Base-by-base conservation (phyloP, 1,139 yeast genomes). In the Debaryomycetaceae sp. region DNA sequence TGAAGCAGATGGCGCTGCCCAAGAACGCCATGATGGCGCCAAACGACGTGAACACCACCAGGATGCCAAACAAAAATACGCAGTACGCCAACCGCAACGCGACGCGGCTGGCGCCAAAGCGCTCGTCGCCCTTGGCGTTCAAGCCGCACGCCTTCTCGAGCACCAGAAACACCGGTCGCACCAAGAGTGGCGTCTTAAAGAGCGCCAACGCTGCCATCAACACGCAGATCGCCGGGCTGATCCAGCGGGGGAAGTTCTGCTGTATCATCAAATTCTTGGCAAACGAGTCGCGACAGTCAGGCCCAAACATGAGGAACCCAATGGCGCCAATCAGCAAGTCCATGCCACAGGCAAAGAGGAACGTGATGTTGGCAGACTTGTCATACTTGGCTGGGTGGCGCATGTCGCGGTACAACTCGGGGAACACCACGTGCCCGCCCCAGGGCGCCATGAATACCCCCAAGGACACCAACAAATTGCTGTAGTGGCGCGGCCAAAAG, bases 391-490 rank as follows among this genome's bases (percentile, higher is more conserved):
- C 27, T 2, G 91, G 89, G 45, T 81, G 89, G 47, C 86, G 73
- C 94, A 84, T 83, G 52, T 84, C 95, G 28, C 81, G 67, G 52
- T 78, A 81, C 31, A 84, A 63, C 46, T 83, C 85, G 2, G 94
- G 94, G 44, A 83, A 83, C 14, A 84, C 84, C 1, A 93, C 88
- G 53, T 84, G 94, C 3, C 94, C 95, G 39, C 94, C 93, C 84
- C 91, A 84, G 11, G 91, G 89, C 6, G 93, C 83, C 80, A 84
- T 80, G 43, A 83, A 71, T 26, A 84, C 69, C 4, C 94, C 94
- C 39, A 83, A 66, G 4, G 86, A 70, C 22, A 83, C 59, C 17
- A 84, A 65, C 4, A 79, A 65, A 25, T 67, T 59, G 19, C 56
- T 54, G 42, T 64, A 51, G 26, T 67, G 62, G 9, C 56, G 49